These are phyloP conservation scores for Magnaporthiopsis incrustans DNA, from an alignment of 2,329 filamentous ascomycete genomes.

Conservation along the genomic window DNA sequence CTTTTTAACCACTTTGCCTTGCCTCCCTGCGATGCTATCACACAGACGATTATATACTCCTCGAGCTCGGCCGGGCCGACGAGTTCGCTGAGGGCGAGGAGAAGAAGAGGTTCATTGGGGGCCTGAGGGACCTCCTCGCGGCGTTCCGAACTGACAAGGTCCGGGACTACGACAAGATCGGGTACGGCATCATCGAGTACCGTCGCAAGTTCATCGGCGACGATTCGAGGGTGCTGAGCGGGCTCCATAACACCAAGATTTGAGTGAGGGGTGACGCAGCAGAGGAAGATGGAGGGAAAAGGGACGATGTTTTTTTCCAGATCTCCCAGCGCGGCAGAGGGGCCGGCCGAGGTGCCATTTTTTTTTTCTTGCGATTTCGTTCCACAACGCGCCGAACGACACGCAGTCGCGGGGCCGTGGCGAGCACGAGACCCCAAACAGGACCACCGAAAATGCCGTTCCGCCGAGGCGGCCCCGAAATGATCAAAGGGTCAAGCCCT, in stretches of 20 bases:
- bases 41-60: constrained; percentile 65
- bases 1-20: constrained; percentile 13
- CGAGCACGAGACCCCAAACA: not conserved
- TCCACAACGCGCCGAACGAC: not conserved
- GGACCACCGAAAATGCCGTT: not conserved
- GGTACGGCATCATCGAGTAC: constrained; percentile 58
- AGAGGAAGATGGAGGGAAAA: not conserved
- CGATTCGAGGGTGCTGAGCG: constrained; percentile 49
- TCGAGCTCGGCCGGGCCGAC: constrained; percentile 60
- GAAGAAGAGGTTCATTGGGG: constrained; percentile 52
- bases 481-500: not conserved
- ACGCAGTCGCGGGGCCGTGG: not conserved
- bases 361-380: not conserved
- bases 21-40: constrained; percentile 18
- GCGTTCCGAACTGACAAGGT: constrained; percentile 51
- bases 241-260: constrained; percentile 35
- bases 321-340: no score
- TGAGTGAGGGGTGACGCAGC: not conserved
- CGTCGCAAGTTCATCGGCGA: constrained; percentile 58
- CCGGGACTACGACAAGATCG: constrained; percentile 59
- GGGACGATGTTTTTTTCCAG: no score
- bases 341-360: no score
- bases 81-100: constrained; percentile 51
- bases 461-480: not conserved
- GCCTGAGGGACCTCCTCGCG: constrained; percentile 53